Base-by-base conservation (phyloP, 495 filamentous ascomycete species). In the Penicillium ochrochloron region DNA sequence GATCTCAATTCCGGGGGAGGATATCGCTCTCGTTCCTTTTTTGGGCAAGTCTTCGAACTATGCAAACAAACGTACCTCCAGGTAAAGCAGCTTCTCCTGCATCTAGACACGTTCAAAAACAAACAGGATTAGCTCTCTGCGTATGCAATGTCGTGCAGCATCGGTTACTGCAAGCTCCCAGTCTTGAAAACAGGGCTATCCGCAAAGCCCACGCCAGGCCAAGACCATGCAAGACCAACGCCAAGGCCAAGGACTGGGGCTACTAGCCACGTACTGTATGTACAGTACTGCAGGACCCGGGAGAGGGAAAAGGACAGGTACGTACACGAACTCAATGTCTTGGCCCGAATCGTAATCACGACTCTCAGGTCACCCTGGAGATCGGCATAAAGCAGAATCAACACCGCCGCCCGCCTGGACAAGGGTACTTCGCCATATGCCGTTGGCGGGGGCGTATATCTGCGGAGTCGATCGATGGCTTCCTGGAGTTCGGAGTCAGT, bases 71-170 rank as follows among this genome's bases (percentile, higher is more conserved):
- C 79, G 82, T 86, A 74, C 92, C 93, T 39, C 93, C 93, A 1
- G 93, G 93, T 62, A 97, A 85, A 62, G 93, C 93, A 54, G 91
- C 93, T 73, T 97, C 92, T 23, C 93, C 92, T 73, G 85, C 82
- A 75, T 83, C 78, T 83, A 50, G 35, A 56, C 12, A n/a, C 31
- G 19, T 3, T 54, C 51, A 34, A n/a, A 25, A 34, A 41, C 12
- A 61, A 54, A 21, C 57, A 42, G 31, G 4, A 52, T 68, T 57
- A 72, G 67, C 60, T 14, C 44, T 48, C 37, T 57, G 54, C 68
- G 41, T 59, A 73, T 65, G 65, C 68, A 59, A 73, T 71, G 66
- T 70, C 61, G 44, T 68, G 65, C 67, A 70, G 59, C 56, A 61
- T 44, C 55, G 33, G 57, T 14, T 34, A 5, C 52, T 34, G 31